These are phyloP conservation scores for Trichosporon sp. DNA, from an alignment of 1,284 basidiomycete genomes.

Conservation along the genomic window DNA sequence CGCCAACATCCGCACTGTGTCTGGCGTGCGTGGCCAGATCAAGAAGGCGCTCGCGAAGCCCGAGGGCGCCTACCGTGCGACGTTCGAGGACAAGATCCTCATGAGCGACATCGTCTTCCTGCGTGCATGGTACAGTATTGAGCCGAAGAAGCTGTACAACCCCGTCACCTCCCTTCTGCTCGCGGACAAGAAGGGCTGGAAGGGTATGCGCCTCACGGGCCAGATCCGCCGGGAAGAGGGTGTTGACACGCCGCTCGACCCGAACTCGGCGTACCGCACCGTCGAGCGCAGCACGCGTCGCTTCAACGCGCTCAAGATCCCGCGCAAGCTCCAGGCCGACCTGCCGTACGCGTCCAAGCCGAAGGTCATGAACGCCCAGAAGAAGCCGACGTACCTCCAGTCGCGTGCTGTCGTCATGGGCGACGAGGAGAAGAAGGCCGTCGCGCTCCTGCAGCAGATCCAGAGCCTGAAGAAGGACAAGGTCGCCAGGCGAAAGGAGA, in stretches of 20 bases:
- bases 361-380: constrained; percentile 71
- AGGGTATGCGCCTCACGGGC: constrained; percentile 93
- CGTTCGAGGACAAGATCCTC: constrained; percentile 96
- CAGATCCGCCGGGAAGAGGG: constrained; percentile 80
- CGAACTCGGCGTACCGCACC: constrained; percentile 81
- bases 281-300: constrained; percentile 73
- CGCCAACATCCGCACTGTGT: constrained; percentile 89
- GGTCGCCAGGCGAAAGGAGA: constrained; percentile 68
- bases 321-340: constrained; percentile 80
- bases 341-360: constrained; percentile 93
- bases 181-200: constrained; percentile 71
- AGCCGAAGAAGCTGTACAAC: constrained; percentile 94
- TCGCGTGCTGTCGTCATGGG: constrained; percentile 92
- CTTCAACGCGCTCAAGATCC: constrained; percentile 87
- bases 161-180: constrained; percentile 88
- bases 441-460: constrained; percentile 92
- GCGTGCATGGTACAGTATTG: constrained; percentile 92
- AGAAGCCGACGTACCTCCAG: constrained; percentile 75
- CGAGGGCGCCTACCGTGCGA: constrained; percentile 90
- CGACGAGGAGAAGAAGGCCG: constrained; percentile 86
- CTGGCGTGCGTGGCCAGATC: constrained; percentile 91
- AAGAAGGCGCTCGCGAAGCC: constrained; percentile 93
- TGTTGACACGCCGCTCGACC: constrained; percentile 72
- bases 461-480: constrained; percentile 87
- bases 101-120: constrained; percentile 96